A percentile compares a stretch with the other conserved stretches of the same genome.
Evolutionary conservation across 345 rosid genomes (phyloP).

Genomic region (Carallia brachiata): DNA sequence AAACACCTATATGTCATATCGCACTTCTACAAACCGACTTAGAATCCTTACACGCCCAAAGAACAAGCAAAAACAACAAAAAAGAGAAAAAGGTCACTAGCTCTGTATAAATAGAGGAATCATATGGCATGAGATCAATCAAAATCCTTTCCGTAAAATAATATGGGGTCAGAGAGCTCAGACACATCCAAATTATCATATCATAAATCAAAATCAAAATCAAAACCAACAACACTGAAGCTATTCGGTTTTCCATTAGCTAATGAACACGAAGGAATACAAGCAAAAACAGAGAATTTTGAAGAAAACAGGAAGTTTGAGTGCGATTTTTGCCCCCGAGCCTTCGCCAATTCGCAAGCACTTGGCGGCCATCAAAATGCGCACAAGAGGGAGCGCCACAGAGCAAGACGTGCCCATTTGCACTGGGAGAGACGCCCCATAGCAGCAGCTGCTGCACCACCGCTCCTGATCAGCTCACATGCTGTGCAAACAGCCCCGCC

Average conservation of each 20-base stretch:
- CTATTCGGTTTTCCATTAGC: slow-evolving; percentile 43
- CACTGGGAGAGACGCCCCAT: slow-evolving; percentile 25
- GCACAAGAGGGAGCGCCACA: slow-evolving; percentile 57
- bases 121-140: background rate
- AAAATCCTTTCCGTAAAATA: background rate
- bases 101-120: slow-evolving; percentile 17
- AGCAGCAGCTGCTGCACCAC: slow-evolving; percentile 34
- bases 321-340: slow-evolving; percentile 56
- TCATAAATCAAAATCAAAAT: slow-evolving; percentile 23
- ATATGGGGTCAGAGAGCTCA: slow-evolving; percentile 23
- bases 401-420: slow-evolving; percentile 41
- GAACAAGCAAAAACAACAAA: no score
- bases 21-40: no score
- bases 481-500: slow-evolving; percentile 27
- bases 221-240: slow-evolving; percentile 30
- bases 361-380: slow-evolving; percentile 70
- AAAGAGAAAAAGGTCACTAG: background rate
- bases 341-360: slow-evolving; percentile 56
- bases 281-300: slow-evolving; percentile 9
- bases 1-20: no score
- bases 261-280: slow-evolving; percentile 15
- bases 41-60: no score
- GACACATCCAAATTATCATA: slow-evolving; percentile 18
- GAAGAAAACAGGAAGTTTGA: slow-evolving; percentile 41
- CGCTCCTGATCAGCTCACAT: slow-evolving; percentile 30